Evolutionary conservation across 1,284 basidiomycete genomes (phyloP).

Genomic region (Fomes fomentarius): DNA sequence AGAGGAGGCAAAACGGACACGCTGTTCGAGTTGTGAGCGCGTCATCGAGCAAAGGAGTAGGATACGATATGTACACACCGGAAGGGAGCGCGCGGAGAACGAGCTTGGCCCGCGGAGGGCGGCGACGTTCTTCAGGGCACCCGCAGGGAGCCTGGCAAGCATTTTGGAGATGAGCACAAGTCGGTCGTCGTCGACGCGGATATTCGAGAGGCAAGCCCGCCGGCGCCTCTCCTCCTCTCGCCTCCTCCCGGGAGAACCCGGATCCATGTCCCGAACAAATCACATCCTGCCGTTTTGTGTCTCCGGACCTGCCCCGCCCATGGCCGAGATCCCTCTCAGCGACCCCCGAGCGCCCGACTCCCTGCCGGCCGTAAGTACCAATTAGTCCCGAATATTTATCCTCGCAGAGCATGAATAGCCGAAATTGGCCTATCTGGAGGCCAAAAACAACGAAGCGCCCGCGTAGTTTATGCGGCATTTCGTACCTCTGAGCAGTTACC

Average conservation of each 20-base stretch:
- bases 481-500: too few relatives aligned
- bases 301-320: slow-evolving; percentile 1
- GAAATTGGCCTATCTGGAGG: too few relatives aligned
- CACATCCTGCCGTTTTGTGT: slow-evolving; percentile 26
- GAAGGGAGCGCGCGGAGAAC: slow-evolving; percentile 44
- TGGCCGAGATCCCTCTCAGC: background rate
- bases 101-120: slow-evolving; percentile 42
- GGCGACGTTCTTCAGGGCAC: slow-evolving; percentile 60
- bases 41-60: slow-evolving; percentile 4
- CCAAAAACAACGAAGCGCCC: too few relatives aligned
- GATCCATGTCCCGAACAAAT: slow-evolving; percentile 31
- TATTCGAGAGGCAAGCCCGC: slow-evolving; percentile 42
- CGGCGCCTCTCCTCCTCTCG: slow-evolving; percentile 4
- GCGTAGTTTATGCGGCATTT: too few relatives aligned
- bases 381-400: too few relatives aligned
- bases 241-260: slow-evolving; percentile 32
- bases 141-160: slow-evolving; percentile 76
- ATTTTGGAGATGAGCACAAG: slow-evolving; percentile 51
- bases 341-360: background rate
- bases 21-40: slow-evolving; percentile 30
- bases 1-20: slow-evolving; percentile 74
- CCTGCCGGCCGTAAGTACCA: too few relatives aligned
- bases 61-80: slow-evolving; percentile 45
- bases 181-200: slow-evolving; percentile 33
- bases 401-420: too few relatives aligned